phyloP scores from a whole-genome alignment of 2,329 filamentous ascomycete genomes.

The Hypomyces perniciosus region DNA sequence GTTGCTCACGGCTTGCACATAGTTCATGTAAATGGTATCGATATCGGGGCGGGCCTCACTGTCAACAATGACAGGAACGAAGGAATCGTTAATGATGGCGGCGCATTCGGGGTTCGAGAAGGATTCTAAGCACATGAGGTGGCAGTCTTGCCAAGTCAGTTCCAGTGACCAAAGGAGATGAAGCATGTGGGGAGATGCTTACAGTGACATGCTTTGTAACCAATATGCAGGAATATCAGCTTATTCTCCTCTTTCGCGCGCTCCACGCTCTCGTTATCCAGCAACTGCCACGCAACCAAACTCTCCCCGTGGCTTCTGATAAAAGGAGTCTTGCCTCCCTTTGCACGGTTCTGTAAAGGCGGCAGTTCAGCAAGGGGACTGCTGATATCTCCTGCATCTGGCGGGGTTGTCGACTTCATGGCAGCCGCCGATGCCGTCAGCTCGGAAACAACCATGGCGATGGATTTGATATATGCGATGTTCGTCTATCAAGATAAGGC shows the following conservation, averaged over 20 bases:
- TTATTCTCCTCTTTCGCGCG: slow-evolving; percentile 78
- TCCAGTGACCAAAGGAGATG: not conserved
- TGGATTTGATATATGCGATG: not conserved
- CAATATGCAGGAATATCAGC: slow-evolving; percentile 88
- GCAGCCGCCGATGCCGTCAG: slow-evolving; percentile 31
- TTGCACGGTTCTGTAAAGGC: slow-evolving; percentile 31
- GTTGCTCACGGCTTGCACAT: slow-evolving; percentile 86
- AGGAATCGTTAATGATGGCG: slow-evolving; percentile 73
- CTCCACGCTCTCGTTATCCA: slow-evolving; percentile 69
- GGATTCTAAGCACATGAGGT: slow-evolving; percentile 88
- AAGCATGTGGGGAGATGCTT: slow-evolving; percentile 32
- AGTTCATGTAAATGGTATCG: slow-evolving; percentile 97
- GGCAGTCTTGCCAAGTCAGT: slow-evolving; percentile 54
- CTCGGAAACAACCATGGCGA: slow-evolving; percentile 33
- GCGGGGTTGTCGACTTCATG: slow-evolving; percentile 23
- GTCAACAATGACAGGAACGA: slow-evolving; percentile 89
- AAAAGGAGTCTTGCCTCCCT: slow-evolving; percentile 43
- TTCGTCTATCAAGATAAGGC: not conserved
- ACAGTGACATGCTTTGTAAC: slow-evolving; percentile 95
- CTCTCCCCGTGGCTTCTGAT: slow-evolving; percentile 72
- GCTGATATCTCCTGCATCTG: slow-evolving; percentile 17
- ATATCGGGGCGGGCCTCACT: slow-evolving; percentile 90
- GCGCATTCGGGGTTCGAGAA: slow-evolving; percentile 82
- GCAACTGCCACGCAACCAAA: slow-evolving; percentile 85
- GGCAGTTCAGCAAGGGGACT: slow-evolving; percentile 10